Evolutionary conservation across 2,329 filamentous ascomycete genomes (phyloP), one percentile per base, ranked within the genome.

Genomic region (Exophiala sp.): DNA sequence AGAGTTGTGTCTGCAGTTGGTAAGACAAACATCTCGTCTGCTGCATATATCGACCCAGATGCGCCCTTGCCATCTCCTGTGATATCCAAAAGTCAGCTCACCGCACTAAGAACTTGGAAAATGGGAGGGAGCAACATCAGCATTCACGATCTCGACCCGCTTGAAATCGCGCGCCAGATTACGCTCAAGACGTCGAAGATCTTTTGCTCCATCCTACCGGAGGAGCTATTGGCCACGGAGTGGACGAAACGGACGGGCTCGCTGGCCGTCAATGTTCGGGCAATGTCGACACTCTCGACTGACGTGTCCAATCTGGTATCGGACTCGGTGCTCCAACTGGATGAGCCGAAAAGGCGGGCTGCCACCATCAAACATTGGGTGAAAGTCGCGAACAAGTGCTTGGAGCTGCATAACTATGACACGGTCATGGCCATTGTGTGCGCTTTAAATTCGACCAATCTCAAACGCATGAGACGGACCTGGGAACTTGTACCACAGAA

Each of bases 371-470:
- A 98, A 73, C 90, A 97, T 61, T 98, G 93, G 93, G 87, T 96
- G 66, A 98, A 97, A 74, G 83, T 97, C 60, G 88, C 88, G 1
- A 79, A 85, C 60, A 87, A 86, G 62, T 95, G 88, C 58, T 74
- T 94, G 3, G 87, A 93, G 63, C 77, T 97, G 21, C 85, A 93
- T 71, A 98, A 98, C 70, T 98, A 96, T 62, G 91, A 98, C 64
- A 88, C 88, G 0, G 73, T 98, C 9, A 96, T 97, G 89, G 89
- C 93, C 6, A 95, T 98, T 60, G 88, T 95, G 62, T 96, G 90
- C 73, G 90, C 87, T 8, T 71, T 98, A 42, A 95, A 95, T 68
- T 90, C 86, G 50, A 95, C 90, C 13, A 91, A 89, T 61, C 91
- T 98, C 59, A 82, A 82, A 47, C 86, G 93, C 16, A 74, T 98